A percentile compares a stretch with the other conserved stretches of the same genome.
Conservation (phyloP, 75 land plant genomes). For the Pinus albicaulis region DNA sequence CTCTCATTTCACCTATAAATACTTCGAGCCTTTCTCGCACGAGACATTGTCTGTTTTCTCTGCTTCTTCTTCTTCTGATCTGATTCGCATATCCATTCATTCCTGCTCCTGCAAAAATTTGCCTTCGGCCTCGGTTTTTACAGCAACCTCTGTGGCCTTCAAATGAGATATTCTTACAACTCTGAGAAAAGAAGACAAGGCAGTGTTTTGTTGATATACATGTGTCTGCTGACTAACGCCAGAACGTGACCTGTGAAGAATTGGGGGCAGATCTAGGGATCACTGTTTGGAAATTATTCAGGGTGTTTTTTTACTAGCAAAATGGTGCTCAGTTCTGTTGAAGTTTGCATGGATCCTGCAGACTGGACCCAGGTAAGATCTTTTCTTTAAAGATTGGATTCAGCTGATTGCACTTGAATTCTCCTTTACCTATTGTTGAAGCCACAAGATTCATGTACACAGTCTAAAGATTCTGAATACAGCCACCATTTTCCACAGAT, state of each 20-base stretch:
- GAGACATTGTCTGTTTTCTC: neutral
- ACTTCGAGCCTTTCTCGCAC: neutral
- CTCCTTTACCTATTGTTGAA: too few relatives aligned
- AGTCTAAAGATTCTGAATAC: too few relatives aligned
- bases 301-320: neutral
- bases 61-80: neutral
- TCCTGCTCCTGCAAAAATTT: neutral
- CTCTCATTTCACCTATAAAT: slow-evolving; percentile 6
- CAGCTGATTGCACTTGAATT: too few relatives aligned
- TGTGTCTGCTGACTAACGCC: too few relatives aligned
- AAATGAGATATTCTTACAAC: neutral
- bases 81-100: neutral
- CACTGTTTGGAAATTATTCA: too few relatives aligned
- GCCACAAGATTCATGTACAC: too few relatives aligned
- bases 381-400: too few relatives aligned
- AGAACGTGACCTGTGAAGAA: too few relatives aligned
- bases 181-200: too few relatives aligned
- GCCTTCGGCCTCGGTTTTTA: neutral
- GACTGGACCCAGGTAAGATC: slow-evolving; percentile 13
- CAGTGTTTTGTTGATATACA: too few relatives aligned
- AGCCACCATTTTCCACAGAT: too few relatives aligned
- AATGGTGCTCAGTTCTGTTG: slow-evolving; percentile 10
- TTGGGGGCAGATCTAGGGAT: too few relatives aligned
- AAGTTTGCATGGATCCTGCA: slow-evolving; percentile 12
- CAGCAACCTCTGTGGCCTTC: neutral